phyloP scores from a whole-genome alignment of 1,284 basidiomycete species.

The Rhizoctonia solani region DNA sequence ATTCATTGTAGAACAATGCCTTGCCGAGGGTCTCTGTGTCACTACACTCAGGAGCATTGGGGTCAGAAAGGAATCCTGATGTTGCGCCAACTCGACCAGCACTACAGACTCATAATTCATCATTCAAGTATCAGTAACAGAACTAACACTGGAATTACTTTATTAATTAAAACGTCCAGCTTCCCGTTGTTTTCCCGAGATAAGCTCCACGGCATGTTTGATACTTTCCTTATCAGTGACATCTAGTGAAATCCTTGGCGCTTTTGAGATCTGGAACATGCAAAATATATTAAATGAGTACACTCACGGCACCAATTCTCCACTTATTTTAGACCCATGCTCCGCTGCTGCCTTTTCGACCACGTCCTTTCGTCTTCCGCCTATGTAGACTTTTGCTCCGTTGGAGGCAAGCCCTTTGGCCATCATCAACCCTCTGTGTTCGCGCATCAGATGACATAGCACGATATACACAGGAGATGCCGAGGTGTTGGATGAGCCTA shows the following conservation, averaged over 20 bases:
- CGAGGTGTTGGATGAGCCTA: too few species aligned
- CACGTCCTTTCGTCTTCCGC: constrained; percentile 65
- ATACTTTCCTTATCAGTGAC: constrained; percentile 72
- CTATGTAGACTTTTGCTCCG: constrained; percentile 83
- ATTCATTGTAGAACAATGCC: constrained; percentile 68
- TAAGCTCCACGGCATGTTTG: constrained; percentile 54
- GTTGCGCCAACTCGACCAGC: constrained; percentile 71
- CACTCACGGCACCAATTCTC: constrained; percentile 65
- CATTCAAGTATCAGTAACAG: too few species aligned
- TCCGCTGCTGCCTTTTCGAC: constrained; percentile 56
- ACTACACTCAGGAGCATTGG: constrained; percentile 59
- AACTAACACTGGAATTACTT: constrained; percentile 53
- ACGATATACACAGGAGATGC: too few species aligned
- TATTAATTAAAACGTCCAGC: constrained; percentile 78
- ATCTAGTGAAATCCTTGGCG: constrained; percentile 65
- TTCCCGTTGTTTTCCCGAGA: constrained; percentile 62
- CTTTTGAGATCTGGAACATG: not conserved
- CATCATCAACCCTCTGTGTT: constrained; percentile 64
- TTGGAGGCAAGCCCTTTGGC: constrained; percentile 72
- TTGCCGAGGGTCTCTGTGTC: constrained; percentile 64
- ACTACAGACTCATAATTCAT: constrained; percentile 47
- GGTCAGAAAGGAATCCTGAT: constrained; percentile 61
- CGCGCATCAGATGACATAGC: not conserved
- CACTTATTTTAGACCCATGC: constrained; percentile 35
- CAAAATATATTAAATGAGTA: constrained; percentile 25